Conservation (phyloP, 179 eudicot genomes). For the Vitellaria paradoxa region DNA sequence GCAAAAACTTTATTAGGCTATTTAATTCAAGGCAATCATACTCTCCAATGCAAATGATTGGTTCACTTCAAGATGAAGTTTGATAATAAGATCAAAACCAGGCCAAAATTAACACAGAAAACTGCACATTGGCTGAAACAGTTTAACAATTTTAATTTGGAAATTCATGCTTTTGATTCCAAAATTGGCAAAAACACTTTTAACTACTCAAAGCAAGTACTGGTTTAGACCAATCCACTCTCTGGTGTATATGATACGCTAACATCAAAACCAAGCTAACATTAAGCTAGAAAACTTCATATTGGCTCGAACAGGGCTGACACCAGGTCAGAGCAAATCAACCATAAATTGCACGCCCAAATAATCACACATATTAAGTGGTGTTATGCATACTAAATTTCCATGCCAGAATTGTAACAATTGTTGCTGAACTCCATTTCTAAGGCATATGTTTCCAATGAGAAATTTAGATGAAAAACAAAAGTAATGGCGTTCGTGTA, state of each 20-base stretch:
- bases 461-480: not conserved
- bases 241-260: not conserved
- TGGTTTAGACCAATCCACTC: too few species aligned
- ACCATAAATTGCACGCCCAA: not conserved
- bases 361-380: not conserved
- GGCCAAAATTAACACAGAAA: not conserved
- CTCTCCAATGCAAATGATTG: not conserved
- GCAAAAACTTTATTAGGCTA: constrained; percentile 1
- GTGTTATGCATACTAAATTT: not conserved
- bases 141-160: too few species aligned
- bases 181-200: too few species aligned
- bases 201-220: too few species aligned
- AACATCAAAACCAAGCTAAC: not conserved
- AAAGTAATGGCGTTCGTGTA: not conserved
- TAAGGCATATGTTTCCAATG: not conserved
- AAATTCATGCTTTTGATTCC: too few species aligned
- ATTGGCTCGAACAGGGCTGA: not conserved
- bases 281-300: not conserved
- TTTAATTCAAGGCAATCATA: not conserved
- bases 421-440: not conserved
- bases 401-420: not conserved
- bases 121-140: not conserved
- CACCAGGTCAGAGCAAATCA: not conserved
- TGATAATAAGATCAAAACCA: not conserved
- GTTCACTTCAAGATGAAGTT: too few species aligned